Percentiles rank a stretch among this genome's conserved stretches.
Conservation (phyloP, 345 rosid genomes). For the Heritiera fomes region DNA sequence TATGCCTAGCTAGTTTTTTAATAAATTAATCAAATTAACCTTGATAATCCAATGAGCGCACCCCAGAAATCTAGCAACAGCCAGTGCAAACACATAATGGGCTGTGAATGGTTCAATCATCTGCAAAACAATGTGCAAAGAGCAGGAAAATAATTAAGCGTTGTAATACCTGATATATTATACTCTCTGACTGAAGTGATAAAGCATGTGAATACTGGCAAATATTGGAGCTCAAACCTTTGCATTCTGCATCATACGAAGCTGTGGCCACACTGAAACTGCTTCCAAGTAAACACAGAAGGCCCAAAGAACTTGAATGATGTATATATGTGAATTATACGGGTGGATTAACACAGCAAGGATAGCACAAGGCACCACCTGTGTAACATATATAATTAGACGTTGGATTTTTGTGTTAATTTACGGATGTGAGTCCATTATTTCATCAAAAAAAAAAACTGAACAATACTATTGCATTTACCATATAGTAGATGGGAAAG, state of each 20-base stretch:
- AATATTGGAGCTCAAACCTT: slow-evolving; percentile 42
- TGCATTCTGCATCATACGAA: slow-evolving; percentile 83
- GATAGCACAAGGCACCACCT: slow-evolving; percentile 65
- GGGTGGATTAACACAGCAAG: slow-evolving; percentile 64
- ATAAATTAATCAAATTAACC: slow-evolving; percentile 31
- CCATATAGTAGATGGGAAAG: slow-evolving; percentile 55
- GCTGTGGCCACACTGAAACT: slow-evolving; percentile 85
- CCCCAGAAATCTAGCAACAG: slow-evolving; percentile 67
- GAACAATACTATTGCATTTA: slow-evolving; percentile 21
- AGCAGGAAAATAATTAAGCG: not conserved
- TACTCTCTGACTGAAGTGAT: not conserved
- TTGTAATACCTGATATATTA: not conserved
- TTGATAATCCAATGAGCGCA: slow-evolving; percentile 82
- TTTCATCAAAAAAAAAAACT: not conserved
- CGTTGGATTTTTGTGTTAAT: too few relatives aligned
- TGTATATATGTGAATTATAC: not conserved
- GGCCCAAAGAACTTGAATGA: slow-evolving; percentile 56
- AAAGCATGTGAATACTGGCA: not conserved
- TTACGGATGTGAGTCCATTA: too few relatives aligned
- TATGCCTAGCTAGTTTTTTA: too few relatives aligned
- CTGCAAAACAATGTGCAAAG: slow-evolving; percentile 35
- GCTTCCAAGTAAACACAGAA: slow-evolving; percentile 65
- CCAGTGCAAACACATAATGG: slow-evolving; percentile 85
- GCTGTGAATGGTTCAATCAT: slow-evolving; percentile 85
- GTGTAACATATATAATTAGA: slow-evolving; percentile 16